Conservation (phyloP, 306 rosid genomes). For the Citrullus amarus region DNA sequence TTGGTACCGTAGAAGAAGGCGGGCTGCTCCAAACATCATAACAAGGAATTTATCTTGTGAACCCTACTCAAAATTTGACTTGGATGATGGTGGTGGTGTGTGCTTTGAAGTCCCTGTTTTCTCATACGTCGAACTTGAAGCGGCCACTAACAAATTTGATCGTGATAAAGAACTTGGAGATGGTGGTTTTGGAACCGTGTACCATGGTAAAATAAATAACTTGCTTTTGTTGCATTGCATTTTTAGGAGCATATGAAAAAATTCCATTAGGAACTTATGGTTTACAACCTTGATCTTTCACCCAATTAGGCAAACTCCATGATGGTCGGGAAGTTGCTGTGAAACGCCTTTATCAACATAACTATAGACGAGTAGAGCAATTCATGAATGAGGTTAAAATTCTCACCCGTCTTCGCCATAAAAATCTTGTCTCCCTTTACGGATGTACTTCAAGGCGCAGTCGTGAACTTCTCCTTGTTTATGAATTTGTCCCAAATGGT, state of each 20-base stretch:
- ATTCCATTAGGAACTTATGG: not conserved
- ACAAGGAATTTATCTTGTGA: constrained; percentile 11
- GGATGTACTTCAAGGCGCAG: constrained; percentile 61
- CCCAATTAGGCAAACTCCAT: constrained; percentile 39
- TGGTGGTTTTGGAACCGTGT: constrained; percentile 62
- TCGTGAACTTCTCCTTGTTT: constrained; percentile 55
- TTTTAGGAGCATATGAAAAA: not conserved
- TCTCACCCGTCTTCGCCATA: constrained; percentile 49
- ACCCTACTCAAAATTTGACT: constrained; percentile 15
- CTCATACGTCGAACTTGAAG: constrained; percentile 41
- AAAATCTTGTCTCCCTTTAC: constrained; percentile 53
- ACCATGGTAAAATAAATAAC: constrained; percentile 28
- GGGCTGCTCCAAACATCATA: not conserved
- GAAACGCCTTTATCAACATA: constrained; percentile 51
- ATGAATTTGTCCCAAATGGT: constrained; percentile 64
- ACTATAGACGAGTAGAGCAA: constrained; percentile 36
- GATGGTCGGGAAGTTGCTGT: constrained; percentile 88
- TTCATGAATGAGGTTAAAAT: constrained; percentile 53
- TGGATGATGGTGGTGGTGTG: constrained; percentile 17
- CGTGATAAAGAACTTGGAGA: constrained; percentile 38
- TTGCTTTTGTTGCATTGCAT: not conserved
- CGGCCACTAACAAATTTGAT: constrained; percentile 44
- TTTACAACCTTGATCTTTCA: constrained; percentile 2
- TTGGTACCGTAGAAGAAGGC: constrained; percentile 1
- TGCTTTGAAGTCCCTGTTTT: constrained; percentile 34